Evolutionary conservation across 495 filamentous ascomycete genomes (phyloP), one percentile per base, ranked within the genome.

Genomic region (Amorphotheca resinae): DNA sequence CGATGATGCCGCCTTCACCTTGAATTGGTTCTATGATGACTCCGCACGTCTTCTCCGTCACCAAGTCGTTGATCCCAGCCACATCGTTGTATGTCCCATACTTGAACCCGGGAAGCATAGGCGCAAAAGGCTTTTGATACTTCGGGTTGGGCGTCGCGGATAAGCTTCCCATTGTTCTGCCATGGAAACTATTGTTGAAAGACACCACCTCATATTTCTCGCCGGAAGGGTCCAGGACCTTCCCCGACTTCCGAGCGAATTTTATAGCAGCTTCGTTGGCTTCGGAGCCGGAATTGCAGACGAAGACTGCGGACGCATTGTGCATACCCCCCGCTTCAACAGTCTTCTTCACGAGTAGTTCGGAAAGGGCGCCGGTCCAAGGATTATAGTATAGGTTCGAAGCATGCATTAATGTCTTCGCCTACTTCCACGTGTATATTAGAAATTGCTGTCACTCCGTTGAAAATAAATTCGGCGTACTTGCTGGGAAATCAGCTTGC

Each of bases 1-100:
- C 76, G 49, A 86, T 82, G 26, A 98, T 80, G 48, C 91, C 91
- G 28, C 91, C 91, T 65, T 98, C 91, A 30, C 91, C 91, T 64
- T 98, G 91, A 49, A 98, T 95, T 11, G 91, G 91, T 68, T 98
- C 91, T 17, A 96, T 73, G 38, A 98, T 84, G n/a, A 96, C 91
- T 51, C 86, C 84, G 57, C 87, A 94, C 1, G 93, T 95, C 41
- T 79, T 74, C 4, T 83, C 77, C 0, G 82, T 94, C 22, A 98
- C 73, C 7, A 95, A 67, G 1, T 67, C 65, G 22, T 78, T 59
- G 26, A 96, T 67, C 16, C 69, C 74, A 15, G 65, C 73, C 11
- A 84, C 62, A 57, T 96, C 79, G 54, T 98, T 95, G 67, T 80
- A 89, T 9, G 66, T 79, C 18, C 87, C 87, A 54, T 93, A 87